Percentiles rank a stretch among this genome's conserved stretches.
These are phyloP conservation scores for Cunninghamia lanceolata DNA, from an alignment of 75 land plant genomes.

Conservation along the genomic window DNA sequence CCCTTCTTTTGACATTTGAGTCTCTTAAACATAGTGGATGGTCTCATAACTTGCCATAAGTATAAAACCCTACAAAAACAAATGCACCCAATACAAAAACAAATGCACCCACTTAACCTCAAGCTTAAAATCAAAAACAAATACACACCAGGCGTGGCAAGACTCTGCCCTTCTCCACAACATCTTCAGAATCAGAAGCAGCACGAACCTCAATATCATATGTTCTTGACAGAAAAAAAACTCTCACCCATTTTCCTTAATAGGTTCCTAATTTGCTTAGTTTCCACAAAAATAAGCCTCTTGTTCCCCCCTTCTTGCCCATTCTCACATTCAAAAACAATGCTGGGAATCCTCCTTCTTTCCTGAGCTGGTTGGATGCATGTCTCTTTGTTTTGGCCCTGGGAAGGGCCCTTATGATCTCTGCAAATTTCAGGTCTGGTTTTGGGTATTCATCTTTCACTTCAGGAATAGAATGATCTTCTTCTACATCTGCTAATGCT, in stretches of 20 bases:
- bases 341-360: slow-evolving; percentile 78
- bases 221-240: slow-evolving; percentile 64
- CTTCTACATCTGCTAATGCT: not conserved
- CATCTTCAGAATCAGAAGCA: slow-evolving; percentile 42
- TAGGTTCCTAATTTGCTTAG: slow-evolving; percentile 67
- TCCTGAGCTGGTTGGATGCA: slow-evolving; percentile 52
- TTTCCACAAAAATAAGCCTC: slow-evolving; percentile 66
- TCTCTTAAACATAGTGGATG: not conserved
- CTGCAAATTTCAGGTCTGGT: slow-evolving; percentile 55
- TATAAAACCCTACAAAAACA: not conserved
- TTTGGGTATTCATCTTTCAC: slow-evolving; percentile 24
- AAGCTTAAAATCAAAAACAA: not conserved
- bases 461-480: not conserved
- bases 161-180: slow-evolving; percentile 76
- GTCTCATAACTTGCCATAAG: not conserved
- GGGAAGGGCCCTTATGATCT: slow-evolving; percentile 67
- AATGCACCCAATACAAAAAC: not conserved
- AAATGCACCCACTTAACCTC: not conserved
- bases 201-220: slow-evolving; percentile 72
- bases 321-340: slow-evolving; percentile 80
- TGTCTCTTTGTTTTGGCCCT: slow-evolving; percentile 50
- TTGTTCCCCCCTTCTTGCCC: slow-evolving; percentile 91
- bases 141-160: slow-evolving; percentile 69
- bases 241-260: slow-evolving; percentile 60
- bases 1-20: not conserved